Base-by-base conservation (phyloP, 345 rosid genomes). In the Jatropha curcas region DNA sequence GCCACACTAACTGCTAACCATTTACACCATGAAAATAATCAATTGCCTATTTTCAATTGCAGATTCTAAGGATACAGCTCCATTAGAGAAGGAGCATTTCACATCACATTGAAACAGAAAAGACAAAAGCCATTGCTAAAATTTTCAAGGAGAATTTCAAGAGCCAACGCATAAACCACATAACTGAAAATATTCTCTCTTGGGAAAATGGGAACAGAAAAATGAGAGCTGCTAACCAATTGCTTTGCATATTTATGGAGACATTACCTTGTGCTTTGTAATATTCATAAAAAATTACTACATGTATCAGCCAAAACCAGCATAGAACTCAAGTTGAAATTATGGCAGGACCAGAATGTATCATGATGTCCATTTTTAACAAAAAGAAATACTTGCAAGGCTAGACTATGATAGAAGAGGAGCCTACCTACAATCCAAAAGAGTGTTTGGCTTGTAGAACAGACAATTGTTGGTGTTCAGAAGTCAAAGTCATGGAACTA, bases 401-500 rank as follows among this genome's bases (percentile, higher is more conserved):
- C 7, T 16, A 53, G 19, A 24, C 53, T 34, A 37, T 53, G 61
- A 2, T n/a, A 33, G 8, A 27, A n/a, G 46, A 68, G 61, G n/a
- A 37, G 60, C 60, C 10, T 55, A 13, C n/a, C 35, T 52, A 67
- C n/a, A 52, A 35, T 0, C 9, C 57, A 39, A 39, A 66, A n/a
- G 57, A 51, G n/a, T n/a, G 33, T 19, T 13, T 67, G 41, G 4
- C 64, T 43, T 3, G 17, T 17, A 58, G 27, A 57, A 39, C 35
- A 41, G 59, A 60, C 65, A 41, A 59, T 25, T 20, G 31, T 67
- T 50, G 58, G n/a, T 22, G 22, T 58, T 70, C 56, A 58, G 55
- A 51, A 39, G 65, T 61, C 31, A 13, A 33, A 35, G 33, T 33
- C 60, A 50, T 7, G 20, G 35, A 61, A 60, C 22, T 50, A 16